Evolutionary conservation across 2,329 filamentous ascomycete genomes (phyloP), one percentile per base, ranked within the genome.

Genomic region (Cercospora janseana): DNA sequence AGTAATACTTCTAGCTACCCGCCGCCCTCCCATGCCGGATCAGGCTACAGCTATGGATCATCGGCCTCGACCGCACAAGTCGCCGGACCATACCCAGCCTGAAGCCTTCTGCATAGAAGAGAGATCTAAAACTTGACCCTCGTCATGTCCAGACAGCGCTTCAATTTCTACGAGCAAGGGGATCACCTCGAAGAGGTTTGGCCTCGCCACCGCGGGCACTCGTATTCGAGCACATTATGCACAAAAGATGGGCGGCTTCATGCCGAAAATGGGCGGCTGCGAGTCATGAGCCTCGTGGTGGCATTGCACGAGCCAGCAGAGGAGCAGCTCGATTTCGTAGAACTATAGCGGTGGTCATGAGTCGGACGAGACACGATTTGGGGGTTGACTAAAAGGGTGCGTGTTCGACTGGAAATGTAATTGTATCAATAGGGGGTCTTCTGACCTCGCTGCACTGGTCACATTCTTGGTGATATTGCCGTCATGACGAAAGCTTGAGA

Each of bases 1-100:
- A 60, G 56, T 42, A 56, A 46, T 37, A 52, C 49, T 13, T 58
- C 57, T 13, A 55, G 53, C 43, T 66, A 66, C 46, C 38, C 61
- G 24, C 47, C 57, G 16, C 60, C 60, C 42, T 46, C 52, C 16
- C 56, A 59, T 20, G 51, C 56, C 15, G 60, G 58, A 6, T 57
- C 61, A 28, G 42, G 46, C 21, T 56, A 59, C 23, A 52, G 46
- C 43, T 63, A 63, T 32, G 58, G 52, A 12, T 44, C 58, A n/a
- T 38, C 60, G 2, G 48, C 37, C 3, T 56, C 60, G 13, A 40
- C 44, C 16, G 48, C 49, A 31, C 54, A 55, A 41, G 51, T 51
- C 8, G 48, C 50, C 4, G 55, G 49, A 12, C 55, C 57, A 7
- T 59, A 59, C 31, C 46, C 57, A 16, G 34, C 55, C 18, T 59